A percentile compares a stretch with the other conserved stretches of the same genome.
Evolutionary conservation across 2,329 filamentous ascomycete species (phyloP).

Genomic region (Fusarium subtropicale): DNA sequence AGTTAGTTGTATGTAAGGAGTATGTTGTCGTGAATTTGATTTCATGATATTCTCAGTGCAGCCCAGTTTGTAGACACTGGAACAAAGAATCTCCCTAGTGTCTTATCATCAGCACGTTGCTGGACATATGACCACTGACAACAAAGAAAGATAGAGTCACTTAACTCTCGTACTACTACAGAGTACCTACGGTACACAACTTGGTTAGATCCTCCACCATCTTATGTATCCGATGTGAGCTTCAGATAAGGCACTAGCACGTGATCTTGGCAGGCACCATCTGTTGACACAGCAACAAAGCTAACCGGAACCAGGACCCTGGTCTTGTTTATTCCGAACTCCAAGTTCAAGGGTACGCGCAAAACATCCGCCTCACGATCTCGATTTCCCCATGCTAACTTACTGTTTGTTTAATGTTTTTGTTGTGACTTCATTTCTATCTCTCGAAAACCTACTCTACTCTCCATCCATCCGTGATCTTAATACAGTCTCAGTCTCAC

Average conservation of each 20-base stretch:
- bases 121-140: background rate
- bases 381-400: conserved; percentile 33
- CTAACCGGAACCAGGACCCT: conserved; percentile 40
- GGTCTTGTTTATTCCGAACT: conserved; percentile 47
- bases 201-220: background rate
- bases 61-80: background rate
- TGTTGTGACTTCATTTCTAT: conserved; percentile 38
- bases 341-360: conserved; percentile 42
- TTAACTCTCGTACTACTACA: too few species aligned
- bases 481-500: conserved; percentile 31
- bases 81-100: background rate
- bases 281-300: conserved; percentile 52
- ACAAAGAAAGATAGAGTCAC: background rate
- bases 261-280: conserved; percentile 9
- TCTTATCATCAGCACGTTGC: background rate
- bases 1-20: too few species aligned
- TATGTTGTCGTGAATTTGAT: background rate
- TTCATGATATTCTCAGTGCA: background rate
- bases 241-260: conserved; percentile 21
- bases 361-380: conserved; percentile 35
- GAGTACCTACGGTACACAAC: background rate
- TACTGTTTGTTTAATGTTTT: conserved; percentile 38
- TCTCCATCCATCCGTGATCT: conserved; percentile 13
- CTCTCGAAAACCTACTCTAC: conserved; percentile 27
- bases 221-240: background rate